Percentiles rank a stretch among this genome's conserved stretches.
Evolutionary conservation across 2,329 filamentous ascomycete species (phyloP).

Genomic region (Colletotrichum sp.): DNA sequence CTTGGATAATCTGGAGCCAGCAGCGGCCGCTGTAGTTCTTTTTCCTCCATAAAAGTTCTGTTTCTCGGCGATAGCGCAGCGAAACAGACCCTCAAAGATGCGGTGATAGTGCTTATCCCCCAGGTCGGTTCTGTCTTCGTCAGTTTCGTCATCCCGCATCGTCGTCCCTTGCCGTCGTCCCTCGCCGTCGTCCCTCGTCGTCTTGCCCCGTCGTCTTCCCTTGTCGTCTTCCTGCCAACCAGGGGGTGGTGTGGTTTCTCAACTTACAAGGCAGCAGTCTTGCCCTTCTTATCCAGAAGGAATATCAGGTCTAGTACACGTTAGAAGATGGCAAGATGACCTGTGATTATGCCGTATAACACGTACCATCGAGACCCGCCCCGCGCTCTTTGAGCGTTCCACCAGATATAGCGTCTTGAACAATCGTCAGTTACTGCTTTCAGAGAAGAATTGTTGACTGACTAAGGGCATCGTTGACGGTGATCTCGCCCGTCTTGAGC

Average conservation of each 20-base stretch:
- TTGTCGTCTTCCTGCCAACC: not conserved
- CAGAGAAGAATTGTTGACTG: not conserved
- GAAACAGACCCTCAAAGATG: slow-evolving; percentile 83
- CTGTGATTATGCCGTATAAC: not conserved
- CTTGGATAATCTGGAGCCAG: slow-evolving; percentile 65
- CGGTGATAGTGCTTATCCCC: slow-evolving; percentile 81
- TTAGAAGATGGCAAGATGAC: not conserved
- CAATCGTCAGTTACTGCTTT: not conserved
- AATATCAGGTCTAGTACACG: slow-evolving; percentile 38
- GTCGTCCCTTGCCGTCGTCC: not conserved
- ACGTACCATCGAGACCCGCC: slow-evolving; percentile 45
- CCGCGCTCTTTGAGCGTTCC: slow-evolving; percentile 42
- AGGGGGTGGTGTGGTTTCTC: not conserved
- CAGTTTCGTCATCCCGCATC: not conserved
- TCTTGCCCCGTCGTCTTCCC: not conserved
- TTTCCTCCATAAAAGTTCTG: slow-evolving; percentile 62
- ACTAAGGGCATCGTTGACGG: slow-evolving; percentile 19
- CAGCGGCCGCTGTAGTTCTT: slow-evolving; percentile 53
- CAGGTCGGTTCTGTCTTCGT: slow-evolving; percentile 43
- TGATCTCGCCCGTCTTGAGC: slow-evolving; percentile 12
- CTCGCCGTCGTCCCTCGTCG: not conserved
- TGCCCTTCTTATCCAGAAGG: slow-evolving; percentile 40
- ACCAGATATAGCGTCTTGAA: slow-evolving; percentile 31
- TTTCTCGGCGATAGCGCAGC: slow-evolving; percentile 71
- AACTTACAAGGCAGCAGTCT: slow-evolving; percentile 39